Percentiles rank a stretch among this genome's conserved stretches.
phyloP scores from a whole-genome alignment of 2,329 filamentous ascomycete genomes.

The Ascosphaera apis region DNA sequence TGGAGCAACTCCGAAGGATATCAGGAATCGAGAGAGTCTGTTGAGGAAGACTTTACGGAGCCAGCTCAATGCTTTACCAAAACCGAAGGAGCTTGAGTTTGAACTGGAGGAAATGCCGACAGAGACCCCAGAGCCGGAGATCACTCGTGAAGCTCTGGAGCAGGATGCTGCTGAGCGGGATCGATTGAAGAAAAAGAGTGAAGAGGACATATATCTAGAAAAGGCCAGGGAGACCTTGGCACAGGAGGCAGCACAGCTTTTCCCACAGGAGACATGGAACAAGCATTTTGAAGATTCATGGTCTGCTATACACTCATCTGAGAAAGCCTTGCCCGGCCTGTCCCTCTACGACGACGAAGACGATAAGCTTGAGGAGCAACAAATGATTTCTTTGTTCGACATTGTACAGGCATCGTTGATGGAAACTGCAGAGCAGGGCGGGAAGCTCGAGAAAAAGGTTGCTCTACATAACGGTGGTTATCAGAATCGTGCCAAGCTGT shows the following conservation, averaged over 20 bases:
- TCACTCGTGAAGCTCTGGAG: slow-evolving; percentile 29
- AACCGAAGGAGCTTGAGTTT: slow-evolving; percentile 83
- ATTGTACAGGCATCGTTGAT: slow-evolving; percentile 51
- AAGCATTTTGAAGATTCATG: slow-evolving; percentile 28
- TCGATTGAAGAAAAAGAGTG: slow-evolving; percentile 36
- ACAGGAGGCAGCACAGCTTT: slow-evolving; percentile 35
- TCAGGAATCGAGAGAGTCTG: slow-evolving; percentile 46
- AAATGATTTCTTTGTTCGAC: slow-evolving; percentile 51
- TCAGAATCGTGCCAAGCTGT: slow-evolving; percentile 57
- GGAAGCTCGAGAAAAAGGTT: slow-evolving; percentile 89
- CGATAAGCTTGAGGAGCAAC: slow-evolving; percentile 28
- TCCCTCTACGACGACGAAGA: slow-evolving; percentile 61
- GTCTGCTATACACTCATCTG: slow-evolving; percentile 24
- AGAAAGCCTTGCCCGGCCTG: slow-evolving; percentile 43
- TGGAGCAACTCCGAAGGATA: slow-evolving; percentile 53
- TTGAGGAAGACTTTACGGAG: slow-evolving; percentile 40
- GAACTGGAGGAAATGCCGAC: slow-evolving; percentile 71
- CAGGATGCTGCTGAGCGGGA: slow-evolving; percentile 56
- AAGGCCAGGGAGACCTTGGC: slow-evolving; percentile 57
- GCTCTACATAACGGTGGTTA: slow-evolving; percentile 71
- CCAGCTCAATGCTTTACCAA: slow-evolving; percentile 56
- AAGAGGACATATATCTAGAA: slow-evolving; percentile 45
- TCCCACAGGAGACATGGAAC: slow-evolving; percentile 26
- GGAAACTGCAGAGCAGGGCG: slow-evolving; percentile 51
- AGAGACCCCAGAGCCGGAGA: slow-evolving; percentile 40